Evolutionary conservation across 257 asterid genomes (phyloP).

Genomic region (Buddleja alternifolia): DNA sequence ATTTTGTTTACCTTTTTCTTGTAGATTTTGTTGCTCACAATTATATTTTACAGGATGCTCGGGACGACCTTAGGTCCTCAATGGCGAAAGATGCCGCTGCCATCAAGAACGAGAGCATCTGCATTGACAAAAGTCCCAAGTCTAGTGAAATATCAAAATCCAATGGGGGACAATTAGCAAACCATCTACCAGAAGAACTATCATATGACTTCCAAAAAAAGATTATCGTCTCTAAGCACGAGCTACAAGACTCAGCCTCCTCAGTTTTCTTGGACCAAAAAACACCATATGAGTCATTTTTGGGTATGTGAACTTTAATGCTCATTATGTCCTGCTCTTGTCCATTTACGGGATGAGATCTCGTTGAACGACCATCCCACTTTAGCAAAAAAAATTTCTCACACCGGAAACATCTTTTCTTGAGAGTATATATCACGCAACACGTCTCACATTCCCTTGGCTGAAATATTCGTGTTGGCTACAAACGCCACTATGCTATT

Average conservation of each 20-base stretch:
- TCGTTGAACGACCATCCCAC: no score
- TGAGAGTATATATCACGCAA: not conserved
- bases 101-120: constrained; percentile 69
- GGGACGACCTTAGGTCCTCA: constrained; percentile 86
- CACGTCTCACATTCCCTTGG: not conserved
- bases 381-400: not conserved
- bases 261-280: constrained; percentile 38
- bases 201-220: constrained; percentile 80
- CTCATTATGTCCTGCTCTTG: constrained; percentile 24
- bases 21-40: constrained; percentile 37
- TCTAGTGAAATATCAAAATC: constrained; percentile 36
- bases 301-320: constrained; percentile 46
- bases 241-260: constrained; percentile 46
- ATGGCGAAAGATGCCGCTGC: constrained; percentile 90
- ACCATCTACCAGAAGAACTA: constrained; percentile 43
- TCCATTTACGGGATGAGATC: no score
- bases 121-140: constrained; percentile 36
- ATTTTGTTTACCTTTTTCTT: constrained; percentile 17
- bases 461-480: not conserved
- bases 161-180: constrained; percentile 35
- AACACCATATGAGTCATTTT: constrained; percentile 51
- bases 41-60: constrained; percentile 52
- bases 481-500: not conserved
- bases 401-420: not conserved
- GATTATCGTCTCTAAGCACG: constrained; percentile 65